phyloP scores from a whole-genome alignment of 176 grass and related monocot genomes.

The Cenchrus fungigraminus region DNA sequence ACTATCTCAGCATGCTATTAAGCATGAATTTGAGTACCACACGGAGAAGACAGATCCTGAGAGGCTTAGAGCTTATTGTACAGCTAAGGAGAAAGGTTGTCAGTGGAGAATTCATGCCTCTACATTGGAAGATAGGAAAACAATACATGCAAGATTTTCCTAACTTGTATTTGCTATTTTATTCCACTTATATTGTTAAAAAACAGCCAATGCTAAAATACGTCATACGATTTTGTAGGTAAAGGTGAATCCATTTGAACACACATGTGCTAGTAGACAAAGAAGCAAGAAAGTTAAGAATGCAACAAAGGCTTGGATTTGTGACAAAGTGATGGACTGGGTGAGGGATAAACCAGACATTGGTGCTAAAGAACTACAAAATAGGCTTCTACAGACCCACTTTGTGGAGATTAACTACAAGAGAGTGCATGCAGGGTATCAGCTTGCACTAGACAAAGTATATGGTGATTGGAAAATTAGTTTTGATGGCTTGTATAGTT shows the following conservation, averaged over 20 bases:
- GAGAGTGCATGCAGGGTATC: neutral
- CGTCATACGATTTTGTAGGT: neutral
- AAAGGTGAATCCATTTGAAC: neutral
- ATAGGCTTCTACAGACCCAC: neutral
- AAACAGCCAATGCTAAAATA: too few relatives aligned
- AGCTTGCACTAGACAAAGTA: neutral
- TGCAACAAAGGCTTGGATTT: neutral
- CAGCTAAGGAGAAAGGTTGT: neutral
- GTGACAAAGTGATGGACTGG: neutral
- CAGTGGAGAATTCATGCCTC: neutral
- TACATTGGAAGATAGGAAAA: neutral
- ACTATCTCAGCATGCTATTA: neutral
- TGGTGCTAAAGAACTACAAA: neutral
- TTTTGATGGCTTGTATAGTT: neutral
- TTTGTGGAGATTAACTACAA: neutral
- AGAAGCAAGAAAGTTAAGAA: neutral
- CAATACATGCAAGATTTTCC: neutral
- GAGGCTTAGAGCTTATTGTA: neutral
- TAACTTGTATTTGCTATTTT: neutral
- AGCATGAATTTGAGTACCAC: conserved; percentile 19
- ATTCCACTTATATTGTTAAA: too few relatives aligned
- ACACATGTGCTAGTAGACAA: neutral
- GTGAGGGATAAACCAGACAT: neutral
- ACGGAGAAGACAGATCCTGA: neutral
- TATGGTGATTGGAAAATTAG: neutral